Conservation (phyloP, 2,329 filamentous ascomycete species). For the Botrytis paeoniae region DNA sequence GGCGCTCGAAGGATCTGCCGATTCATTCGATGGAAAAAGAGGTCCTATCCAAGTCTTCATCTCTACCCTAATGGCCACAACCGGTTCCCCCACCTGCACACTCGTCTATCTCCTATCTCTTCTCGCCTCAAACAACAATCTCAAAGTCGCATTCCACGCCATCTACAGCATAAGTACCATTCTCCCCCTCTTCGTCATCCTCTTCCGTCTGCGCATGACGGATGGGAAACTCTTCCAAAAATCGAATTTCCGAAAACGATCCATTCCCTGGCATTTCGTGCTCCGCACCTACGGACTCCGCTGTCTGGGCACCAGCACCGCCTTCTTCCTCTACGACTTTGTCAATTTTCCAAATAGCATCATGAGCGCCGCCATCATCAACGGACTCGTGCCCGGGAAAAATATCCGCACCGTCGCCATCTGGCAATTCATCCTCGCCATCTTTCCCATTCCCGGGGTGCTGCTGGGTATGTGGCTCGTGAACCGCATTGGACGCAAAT, state of each 20-base stretch:
- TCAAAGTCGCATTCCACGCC: conserved; percentile 33
- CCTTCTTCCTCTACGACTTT: conserved; percentile 41
- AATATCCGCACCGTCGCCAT: conserved; percentile 39
- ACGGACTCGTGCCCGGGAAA: conserved; percentile 36
- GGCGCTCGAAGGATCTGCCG: conserved; percentile 39
- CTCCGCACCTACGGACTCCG: background rate
- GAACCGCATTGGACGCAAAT: conserved; percentile 34
- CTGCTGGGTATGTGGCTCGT: conserved; percentile 38
- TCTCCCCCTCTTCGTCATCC: conserved; percentile 37
- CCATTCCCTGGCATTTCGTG: background rate
- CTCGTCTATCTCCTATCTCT: conserved; percentile 35
- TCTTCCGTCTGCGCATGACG: conserved; percentile 39
- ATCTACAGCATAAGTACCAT: conserved; percentile 39
- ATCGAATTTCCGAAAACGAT: background rate
- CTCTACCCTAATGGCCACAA: conserved; percentile 14
- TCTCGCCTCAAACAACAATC: conserved; percentile 39
- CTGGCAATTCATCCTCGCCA: conserved; percentile 39
- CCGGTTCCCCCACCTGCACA: conserved; percentile 1
- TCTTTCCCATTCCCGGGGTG: conserved; percentile 39
- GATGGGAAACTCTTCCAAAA: background rate
- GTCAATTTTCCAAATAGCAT: conserved; percentile 41
- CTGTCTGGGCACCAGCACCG: conserved; percentile 37
- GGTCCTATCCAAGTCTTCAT: conserved; percentile 14
- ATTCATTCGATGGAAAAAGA: conserved; percentile 21
- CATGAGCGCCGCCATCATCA: conserved; percentile 39